Percentiles rank a stretch among this genome's conserved stretches.
These are phyloP conservation scores for Nymphaea colorata DNA, from an alignment of 164 flowering plant genomes.

Conservation along the genomic window DNA sequence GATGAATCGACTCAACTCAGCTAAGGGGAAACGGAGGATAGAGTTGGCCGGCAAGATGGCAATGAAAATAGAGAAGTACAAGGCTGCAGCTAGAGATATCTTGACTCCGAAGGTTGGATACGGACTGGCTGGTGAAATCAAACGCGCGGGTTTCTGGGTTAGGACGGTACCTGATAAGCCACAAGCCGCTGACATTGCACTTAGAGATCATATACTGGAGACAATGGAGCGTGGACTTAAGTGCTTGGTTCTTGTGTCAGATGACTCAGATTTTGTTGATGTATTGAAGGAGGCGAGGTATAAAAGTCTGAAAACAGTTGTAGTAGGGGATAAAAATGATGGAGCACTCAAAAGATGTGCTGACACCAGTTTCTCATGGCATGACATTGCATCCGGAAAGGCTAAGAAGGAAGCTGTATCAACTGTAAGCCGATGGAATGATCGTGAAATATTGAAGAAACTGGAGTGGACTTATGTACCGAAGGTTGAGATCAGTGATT, in stretches of 20 bases:
- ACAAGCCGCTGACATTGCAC: constrained; percentile 56
- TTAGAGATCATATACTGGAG: constrained; percentile 64
- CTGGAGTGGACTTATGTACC: constrained; percentile 80
- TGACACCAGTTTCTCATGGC: constrained; percentile 71
- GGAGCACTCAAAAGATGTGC: constrained; percentile 70
- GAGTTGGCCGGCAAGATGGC: constrained; percentile 53
- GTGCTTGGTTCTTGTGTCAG: constrained; percentile 77
- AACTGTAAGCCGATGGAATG: constrained; percentile 69
- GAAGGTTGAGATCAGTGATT: constrained; percentile 18
- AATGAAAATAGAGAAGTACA: constrained; percentile 86
- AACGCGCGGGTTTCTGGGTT: constrained; percentile 76
- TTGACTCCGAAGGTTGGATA: constrained; percentile 62
- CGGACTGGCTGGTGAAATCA: constrained; percentile 66
- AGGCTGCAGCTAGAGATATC: constrained; percentile 41
- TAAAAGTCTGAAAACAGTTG: constrained; percentile 75
- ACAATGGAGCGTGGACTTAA: constrained; percentile 53
- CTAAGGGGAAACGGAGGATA: constrained; percentile 51
- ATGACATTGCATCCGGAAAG: constrained; percentile 60
- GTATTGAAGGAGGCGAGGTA: constrained; percentile 60
- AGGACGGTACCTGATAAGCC: constrained; percentile 47
- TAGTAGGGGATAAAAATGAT: constrained; percentile 57
- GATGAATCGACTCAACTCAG: constrained; percentile 56
- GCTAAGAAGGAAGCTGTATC: constrained; percentile 62
- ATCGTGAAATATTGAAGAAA: constrained; percentile 53
- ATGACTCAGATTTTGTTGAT: constrained; percentile 63